Percentiles rank a stretch among this genome's conserved stretches.
phyloP scores from a whole-genome alignment of 2,329 filamentous ascomycete species.

The Alternaria panax region DNA sequence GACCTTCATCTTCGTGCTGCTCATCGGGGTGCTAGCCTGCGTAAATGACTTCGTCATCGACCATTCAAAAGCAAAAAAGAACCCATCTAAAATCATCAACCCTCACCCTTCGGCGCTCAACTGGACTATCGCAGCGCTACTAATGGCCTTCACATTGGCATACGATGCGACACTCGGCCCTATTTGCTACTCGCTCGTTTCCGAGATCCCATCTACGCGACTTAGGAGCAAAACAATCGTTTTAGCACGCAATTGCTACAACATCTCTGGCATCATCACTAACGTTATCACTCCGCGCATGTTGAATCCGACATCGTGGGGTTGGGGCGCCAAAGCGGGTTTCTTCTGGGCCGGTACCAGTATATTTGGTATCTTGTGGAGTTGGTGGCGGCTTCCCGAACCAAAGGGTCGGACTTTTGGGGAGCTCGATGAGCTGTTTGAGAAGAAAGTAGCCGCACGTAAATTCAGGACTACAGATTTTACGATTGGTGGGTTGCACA shows the following conservation, averaged over 20 bases:
- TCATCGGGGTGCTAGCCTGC: constrained; percentile 57
- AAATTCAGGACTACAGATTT: constrained; percentile 16
- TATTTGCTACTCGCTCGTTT: constrained; percentile 72
- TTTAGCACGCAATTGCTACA: constrained; percentile 76
- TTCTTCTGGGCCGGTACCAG: constrained; percentile 85
- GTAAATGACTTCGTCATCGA: neutral
- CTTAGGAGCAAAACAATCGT: constrained; percentile 89
- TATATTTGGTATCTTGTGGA: constrained; percentile 76
- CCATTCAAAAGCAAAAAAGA: neutral
- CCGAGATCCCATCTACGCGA: constrained; percentile 79
- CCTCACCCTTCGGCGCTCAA: neutral
- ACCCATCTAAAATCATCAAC: neutral
- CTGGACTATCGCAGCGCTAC: constrained; percentile 17
- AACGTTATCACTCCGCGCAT: constrained; percentile 76
- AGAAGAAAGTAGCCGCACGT: constrained; percentile 50
- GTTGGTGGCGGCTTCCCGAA: constrained; percentile 79
- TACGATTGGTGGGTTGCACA: neutral
- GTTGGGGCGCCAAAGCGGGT: constrained; percentile 82
- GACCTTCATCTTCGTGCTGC: constrained; percentile 69
- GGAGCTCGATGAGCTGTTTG: constrained; percentile 83
- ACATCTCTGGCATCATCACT: constrained; percentile 78
- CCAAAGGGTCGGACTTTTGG: constrained; percentile 79
- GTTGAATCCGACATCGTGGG: constrained; percentile 65
- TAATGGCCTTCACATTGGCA: constrained; percentile 19
- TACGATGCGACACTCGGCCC: constrained; percentile 28